Base-by-base conservation (phyloP, 805 yeast species). In the Scheffersomyces spartinae region DNA sequence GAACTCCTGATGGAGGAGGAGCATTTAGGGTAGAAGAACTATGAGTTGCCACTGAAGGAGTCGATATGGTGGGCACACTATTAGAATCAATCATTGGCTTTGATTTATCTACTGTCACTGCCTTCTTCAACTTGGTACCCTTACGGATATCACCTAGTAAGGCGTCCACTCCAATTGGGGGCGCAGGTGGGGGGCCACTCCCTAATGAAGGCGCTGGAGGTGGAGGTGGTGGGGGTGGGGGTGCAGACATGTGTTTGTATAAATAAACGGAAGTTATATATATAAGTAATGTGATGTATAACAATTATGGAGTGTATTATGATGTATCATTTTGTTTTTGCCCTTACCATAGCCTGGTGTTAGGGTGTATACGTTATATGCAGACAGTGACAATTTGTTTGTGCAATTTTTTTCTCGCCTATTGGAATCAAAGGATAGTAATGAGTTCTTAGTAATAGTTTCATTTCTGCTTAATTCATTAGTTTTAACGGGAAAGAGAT, bases 71-170 rank as follows among this genome's bases (percentile, higher is more conserved):
- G 3, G 47, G 32, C 24, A 34, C 20, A 9, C 32, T 12, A 5
- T 46, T 31, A 9, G 56, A 32, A 9, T 54, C 95, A 53, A 60
- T 71, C 75, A 52, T 68, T 55, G 34, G 96, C 68, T 34, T 49
- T 8, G 64, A 57, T 30, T 58, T 61, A 35, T 61, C 67, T 12
- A 60, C 58, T 2, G 66, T 61, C 24, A 49, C 52, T 2, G 64
- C 59, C 29, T 61, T 60, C 38, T 60, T 61, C 24, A 61, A 40
- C 22, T 33, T 43, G 31, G 54, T 43, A 3, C 66, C 68, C 31
- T 80, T 79, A 41, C 84, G 70, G 36, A 88, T 88, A 46, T 82
- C 94, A 16, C 91, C 83, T 14, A 88, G 60, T 26, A 88, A 43
- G 2, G 68, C 66, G 29, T 61, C 66, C 26, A 45, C 37, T 9